A percentile compares a stretch with the other conserved stretches of the same genome.
phyloP scores from a whole-genome alignment of 371 early-diverging fungal species.

The Actinomortierella wolfii region DNA sequence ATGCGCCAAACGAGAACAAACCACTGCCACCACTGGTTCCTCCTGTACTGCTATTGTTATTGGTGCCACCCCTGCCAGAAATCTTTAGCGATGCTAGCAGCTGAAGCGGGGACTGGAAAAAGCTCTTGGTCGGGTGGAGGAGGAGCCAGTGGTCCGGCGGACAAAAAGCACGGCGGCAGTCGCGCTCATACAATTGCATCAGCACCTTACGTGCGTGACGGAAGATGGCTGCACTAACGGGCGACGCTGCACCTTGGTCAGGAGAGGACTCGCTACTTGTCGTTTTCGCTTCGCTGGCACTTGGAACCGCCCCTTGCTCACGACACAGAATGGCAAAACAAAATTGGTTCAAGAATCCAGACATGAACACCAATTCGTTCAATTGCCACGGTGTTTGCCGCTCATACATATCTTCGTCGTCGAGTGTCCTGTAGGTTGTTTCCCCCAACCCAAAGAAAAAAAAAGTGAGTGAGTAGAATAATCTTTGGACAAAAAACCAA shows the following conservation, averaged over 20 bases:
- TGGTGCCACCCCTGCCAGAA: slow-evolving; percentile 29
- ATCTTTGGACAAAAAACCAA: not conserved
- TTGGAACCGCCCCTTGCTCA: slow-evolving; percentile 30
- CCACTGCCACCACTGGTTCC: no score
- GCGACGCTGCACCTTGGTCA: slow-evolving; percentile 43
- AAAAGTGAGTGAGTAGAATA: not conserved
- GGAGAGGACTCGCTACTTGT: slow-evolving; percentile 11
- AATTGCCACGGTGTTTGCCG: slow-evolving; percentile 61
- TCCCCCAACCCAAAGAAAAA: not conserved
- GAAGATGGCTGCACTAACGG: slow-evolving; percentile 46
- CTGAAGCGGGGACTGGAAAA: slow-evolving; percentile 31
- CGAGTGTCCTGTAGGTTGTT: slow-evolving; percentile 63
- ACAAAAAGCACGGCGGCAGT: slow-evolving; percentile 74
- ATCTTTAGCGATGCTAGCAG: slow-evolving; percentile 35
- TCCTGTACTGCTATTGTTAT: slow-evolving; percentile 12
- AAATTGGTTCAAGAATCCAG: slow-evolving; percentile 66
- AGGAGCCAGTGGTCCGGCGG: slow-evolving; percentile 77
- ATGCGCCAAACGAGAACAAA: slow-evolving; percentile 26
- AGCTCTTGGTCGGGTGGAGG: slow-evolving; percentile 46
- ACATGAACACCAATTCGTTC: slow-evolving; percentile 56
- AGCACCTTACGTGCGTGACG: slow-evolving; percentile 67
- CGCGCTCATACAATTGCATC: slow-evolving; percentile 78
- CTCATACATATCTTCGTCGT: slow-evolving; percentile 83
- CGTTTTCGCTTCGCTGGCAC: slow-evolving; percentile 4
- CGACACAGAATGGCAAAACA: slow-evolving; percentile 64